phyloP scores from a whole-genome alignment of 306 rosid genomes.

The Dryas drummondii region DNA sequence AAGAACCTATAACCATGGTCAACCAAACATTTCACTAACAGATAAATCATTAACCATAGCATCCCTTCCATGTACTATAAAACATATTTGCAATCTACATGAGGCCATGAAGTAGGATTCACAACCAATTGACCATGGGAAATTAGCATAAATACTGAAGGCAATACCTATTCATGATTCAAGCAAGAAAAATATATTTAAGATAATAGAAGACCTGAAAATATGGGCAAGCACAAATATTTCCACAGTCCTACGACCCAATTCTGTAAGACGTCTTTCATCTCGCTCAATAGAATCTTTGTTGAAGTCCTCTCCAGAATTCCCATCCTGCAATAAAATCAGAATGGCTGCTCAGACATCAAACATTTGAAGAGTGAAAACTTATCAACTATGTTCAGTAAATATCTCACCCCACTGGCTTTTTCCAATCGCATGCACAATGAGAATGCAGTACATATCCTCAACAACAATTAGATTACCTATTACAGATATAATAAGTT shows the following conservation, averaged over 20 bases:
- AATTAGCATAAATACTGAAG: neutral
- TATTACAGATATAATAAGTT: neutral
- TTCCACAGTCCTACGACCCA: constrained; percentile 98
- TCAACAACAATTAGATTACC: neutral
- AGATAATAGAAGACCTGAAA: constrained; percentile 56
- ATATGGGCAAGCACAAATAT: constrained; percentile 97
- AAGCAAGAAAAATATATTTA: constrained; percentile 13
- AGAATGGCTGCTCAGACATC: constrained; percentile 20
- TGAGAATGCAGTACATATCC: neutral
- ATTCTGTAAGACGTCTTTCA: constrained; percentile 93
- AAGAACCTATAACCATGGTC: neutral
- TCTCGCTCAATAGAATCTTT: constrained; percentile 95
- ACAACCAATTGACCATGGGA: neutral
- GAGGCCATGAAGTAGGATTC: neutral
- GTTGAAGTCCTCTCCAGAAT: constrained; percentile 90
- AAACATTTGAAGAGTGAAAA: constrained; percentile 8
- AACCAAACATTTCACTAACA: neutral
- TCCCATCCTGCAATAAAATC: constrained; percentile 65
- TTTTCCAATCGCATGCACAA: neutral
- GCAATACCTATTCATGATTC: neutral
- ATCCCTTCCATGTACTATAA: neutral
- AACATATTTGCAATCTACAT: neutral
- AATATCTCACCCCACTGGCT: neutral
- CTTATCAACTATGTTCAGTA: neutral
- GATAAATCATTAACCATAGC: neutral